A percentile compares a stretch with the other conserved stretches of the same genome.
These are phyloP conservation scores for Zymoseptoria passerinii DNA, from an alignment of 2,329 filamentous ascomycete genomes.

Conservation along the genomic window DNA sequence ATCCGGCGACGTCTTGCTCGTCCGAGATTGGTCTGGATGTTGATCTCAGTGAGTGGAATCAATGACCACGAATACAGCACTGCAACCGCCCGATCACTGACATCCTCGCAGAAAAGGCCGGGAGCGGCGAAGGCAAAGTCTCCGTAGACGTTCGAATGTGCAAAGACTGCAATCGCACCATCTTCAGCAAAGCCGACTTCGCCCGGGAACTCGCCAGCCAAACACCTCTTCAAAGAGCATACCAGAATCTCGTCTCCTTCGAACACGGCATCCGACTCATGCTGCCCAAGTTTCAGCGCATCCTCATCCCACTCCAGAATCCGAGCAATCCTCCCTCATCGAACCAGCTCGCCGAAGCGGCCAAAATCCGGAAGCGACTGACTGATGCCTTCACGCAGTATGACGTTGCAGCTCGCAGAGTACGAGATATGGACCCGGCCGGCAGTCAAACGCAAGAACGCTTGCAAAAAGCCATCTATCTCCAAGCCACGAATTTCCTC, in stretches of 20 bases:
- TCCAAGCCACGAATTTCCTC: constrained; percentile 72
- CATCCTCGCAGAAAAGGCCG: constrained; percentile 31
- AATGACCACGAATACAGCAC: constrained; percentile 22
- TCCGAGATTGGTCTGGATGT: constrained; percentile 75
- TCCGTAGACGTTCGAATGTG: constrained; percentile 84
- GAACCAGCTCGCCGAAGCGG: constrained; percentile 72
- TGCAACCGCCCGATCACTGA: constrained; percentile 26
- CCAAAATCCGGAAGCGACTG: constrained; percentile 79
- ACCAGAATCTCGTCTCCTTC: constrained; percentile 77
- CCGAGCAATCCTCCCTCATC: constrained; percentile 56
- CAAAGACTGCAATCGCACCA: constrained; percentile 68
- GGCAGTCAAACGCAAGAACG: constrained; percentile 62
- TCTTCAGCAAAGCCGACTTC: constrained; percentile 72
- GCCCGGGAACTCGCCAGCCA: constrained; percentile 57
- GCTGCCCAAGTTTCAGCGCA: constrained; percentile 74
- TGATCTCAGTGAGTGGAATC: constrained; percentile 45
- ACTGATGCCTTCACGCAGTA: constrained; percentile 88
- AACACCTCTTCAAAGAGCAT: constrained; percentile 68
- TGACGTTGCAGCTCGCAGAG: constrained; percentile 68
- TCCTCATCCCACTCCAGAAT: constrained; percentile 65
- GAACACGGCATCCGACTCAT: constrained; percentile 77
- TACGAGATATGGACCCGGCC: constrained; percentile 65
- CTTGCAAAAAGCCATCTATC: constrained; percentile 74
- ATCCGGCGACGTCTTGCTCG: constrained; percentile 76
- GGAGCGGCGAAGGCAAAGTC: constrained; percentile 44